Percentiles rank a stretch among this genome's conserved stretches.
Conservation (phyloP, 2,329 filamentous ascomycete genomes). For the Aspergillus niger region DNA sequence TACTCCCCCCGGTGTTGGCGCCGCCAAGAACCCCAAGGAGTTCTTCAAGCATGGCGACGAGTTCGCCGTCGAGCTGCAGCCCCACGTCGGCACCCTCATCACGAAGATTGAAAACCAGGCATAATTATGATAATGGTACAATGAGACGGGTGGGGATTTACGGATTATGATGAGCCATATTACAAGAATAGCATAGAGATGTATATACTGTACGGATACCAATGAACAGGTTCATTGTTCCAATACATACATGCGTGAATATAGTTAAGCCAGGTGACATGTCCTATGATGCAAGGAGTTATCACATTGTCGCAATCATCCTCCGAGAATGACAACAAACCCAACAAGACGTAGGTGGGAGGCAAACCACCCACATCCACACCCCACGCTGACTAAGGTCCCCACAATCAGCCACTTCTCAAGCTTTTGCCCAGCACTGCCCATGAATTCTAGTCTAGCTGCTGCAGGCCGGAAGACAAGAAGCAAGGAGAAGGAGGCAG, state of each 20-base stretch:
- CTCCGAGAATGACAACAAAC: background rate
- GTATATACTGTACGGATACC: slow-evolving; percentile 3
- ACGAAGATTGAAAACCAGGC: slow-evolving; percentile 45
- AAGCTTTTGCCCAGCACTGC: too few relatives aligned
- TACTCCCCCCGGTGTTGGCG: slow-evolving; percentile 47
- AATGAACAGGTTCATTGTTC: slow-evolving; percentile 1
- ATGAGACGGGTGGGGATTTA: background rate
- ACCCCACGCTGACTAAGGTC: background rate
- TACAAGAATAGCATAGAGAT: background rate
- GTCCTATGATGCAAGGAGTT: background rate
- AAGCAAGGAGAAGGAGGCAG: too few relatives aligned
- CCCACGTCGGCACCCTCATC: slow-evolving; percentile 52
- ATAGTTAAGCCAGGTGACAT: background rate
- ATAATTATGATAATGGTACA: background rate
- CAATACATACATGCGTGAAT: background rate
- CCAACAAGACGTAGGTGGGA: background rate
- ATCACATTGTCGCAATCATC: background rate
- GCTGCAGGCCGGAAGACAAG: too few relatives aligned
- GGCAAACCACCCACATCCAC: background rate
- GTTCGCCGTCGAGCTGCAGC: slow-evolving; percentile 53
- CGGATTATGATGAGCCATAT: background rate
- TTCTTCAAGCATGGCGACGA: slow-evolving; percentile 50
- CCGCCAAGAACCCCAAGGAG: slow-evolving; percentile 44
- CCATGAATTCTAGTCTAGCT: too few relatives aligned
- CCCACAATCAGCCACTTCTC: background rate